Conservation (phyloP, 371 early-diverging fungal genomes). For the Saksenaea vasiformis region DNA sequence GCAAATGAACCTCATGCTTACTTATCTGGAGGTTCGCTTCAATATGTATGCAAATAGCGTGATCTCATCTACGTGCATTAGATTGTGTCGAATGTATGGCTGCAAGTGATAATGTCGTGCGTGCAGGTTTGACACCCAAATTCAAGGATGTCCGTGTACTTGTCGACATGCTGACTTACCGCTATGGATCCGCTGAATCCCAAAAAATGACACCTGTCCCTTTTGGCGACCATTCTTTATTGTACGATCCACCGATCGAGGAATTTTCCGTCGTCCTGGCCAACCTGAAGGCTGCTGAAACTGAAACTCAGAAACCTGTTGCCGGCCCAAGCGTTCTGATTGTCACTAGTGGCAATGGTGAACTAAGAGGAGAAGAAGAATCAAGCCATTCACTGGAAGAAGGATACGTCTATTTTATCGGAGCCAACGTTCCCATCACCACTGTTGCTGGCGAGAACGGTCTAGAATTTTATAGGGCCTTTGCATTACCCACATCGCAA, state of each 20-base stretch:
- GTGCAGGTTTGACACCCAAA: conserved; percentile 98
- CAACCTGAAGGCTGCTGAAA: conserved; percentile 36
- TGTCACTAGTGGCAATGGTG: conserved; percentile 71
- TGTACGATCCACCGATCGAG: conserved; percentile 96
- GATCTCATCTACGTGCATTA: conserved; percentile 14
- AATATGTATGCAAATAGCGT: background rate
- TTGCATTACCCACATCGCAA: conserved; percentile 36
- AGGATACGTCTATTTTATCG: conserved; percentile 70
- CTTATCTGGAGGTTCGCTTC: conserved; percentile 75
- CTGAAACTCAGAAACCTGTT: conserved; percentile 58
- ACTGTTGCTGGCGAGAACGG: conserved; percentile 44
- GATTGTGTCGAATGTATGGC: conserved; percentile 99
- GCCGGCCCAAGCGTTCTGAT: conserved; percentile 87
- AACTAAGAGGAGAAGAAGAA: conserved; percentile 22
- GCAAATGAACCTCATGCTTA: conserved; percentile 98
- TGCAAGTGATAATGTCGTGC: conserved; percentile 95
- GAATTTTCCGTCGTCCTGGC: conserved; percentile 89
- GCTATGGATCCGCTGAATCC: conserved; percentile 72
- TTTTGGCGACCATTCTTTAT: conserved; percentile 52
- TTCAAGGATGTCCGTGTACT: conserved; percentile 94
- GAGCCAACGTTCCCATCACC: conserved; percentile 55
- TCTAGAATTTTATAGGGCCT: conserved; percentile 68
- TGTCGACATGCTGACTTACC: conserved; percentile 91
- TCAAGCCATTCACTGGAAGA: conserved; percentile 33
- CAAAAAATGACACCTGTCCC: conserved; percentile 71